Percentiles rank a stretch among this genome's conserved stretches.
phyloP scores from a whole-genome alignment of 495 filamentous ascomycete genomes.

The Cryomyces minteri region DNA sequence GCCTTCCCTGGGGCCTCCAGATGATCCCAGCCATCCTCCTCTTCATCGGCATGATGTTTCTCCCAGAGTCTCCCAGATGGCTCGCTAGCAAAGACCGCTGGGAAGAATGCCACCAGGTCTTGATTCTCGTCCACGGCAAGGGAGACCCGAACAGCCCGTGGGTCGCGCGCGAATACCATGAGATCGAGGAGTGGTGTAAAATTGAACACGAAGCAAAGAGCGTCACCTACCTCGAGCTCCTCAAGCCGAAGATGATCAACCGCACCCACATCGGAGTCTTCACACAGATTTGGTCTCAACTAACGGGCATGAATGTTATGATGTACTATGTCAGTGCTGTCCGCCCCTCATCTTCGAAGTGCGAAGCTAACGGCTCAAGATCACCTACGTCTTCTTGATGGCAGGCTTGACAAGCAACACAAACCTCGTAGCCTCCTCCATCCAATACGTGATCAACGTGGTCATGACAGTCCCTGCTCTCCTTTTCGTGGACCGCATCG shows the following conservation, averaged over 20 bases:
- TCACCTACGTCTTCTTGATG: constrained; percentile 54
- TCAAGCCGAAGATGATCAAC: constrained; percentile 56
- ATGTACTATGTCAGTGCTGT: constrained; percentile 30
- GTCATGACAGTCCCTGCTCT: constrained; percentile 27
- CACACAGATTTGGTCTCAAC: constrained; percentile 69
- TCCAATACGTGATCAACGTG: constrained; percentile 59
- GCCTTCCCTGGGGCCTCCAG: constrained; percentile 62
- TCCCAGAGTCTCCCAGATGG: constrained; percentile 68
- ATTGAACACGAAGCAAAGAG: constrained; percentile 46
- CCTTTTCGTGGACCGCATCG: constrained; percentile 36
- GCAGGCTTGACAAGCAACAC: constrained; percentile 41
- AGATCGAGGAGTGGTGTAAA: constrained; percentile 51
- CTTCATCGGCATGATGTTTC: constrained; percentile 39
- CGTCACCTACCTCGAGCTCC: constrained; percentile 48
- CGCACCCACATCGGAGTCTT: constrained; percentile 57
- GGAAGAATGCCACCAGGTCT: constrained; percentile 46
- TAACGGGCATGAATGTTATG: constrained; percentile 79
- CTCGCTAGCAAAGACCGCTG: constrained; percentile 54
- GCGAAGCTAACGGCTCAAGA: constrained; percentile 2
- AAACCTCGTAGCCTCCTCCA: constrained; percentile 45
- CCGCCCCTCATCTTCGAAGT: constrained; percentile 22
- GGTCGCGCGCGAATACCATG: constrained; percentile 44
- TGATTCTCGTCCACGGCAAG: constrained; percentile 47
- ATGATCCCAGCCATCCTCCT: constrained; percentile 51
- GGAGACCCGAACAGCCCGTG: constrained; percentile 42